These are phyloP conservation scores for Clonostachys chloroleuca DNA, from an alignment of 2,329 filamentous ascomycete species.

Conservation along the genomic window DNA sequence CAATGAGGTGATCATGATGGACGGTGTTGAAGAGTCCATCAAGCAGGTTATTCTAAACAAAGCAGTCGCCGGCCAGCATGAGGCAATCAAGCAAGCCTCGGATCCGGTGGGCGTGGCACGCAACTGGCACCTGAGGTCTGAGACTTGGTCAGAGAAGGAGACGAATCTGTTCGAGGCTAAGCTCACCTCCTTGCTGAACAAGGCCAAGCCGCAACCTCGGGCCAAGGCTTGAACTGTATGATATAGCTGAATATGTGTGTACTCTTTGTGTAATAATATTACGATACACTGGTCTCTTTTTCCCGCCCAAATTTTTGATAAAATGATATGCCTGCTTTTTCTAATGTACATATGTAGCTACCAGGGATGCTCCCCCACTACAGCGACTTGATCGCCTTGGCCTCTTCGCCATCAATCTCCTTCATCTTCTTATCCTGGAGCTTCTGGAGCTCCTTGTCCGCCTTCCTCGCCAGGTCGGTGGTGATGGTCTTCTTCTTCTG, in stretches of 20 bases:
- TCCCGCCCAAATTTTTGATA: neutral
- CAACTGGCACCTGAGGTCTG: slow-evolving; percentile 28
- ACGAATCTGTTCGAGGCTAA: slow-evolving; percentile 32
- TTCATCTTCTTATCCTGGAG: slow-evolving; percentile 49
- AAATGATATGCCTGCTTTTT: neutral
- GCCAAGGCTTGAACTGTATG: slow-evolving; percentile 1
- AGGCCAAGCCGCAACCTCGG: slow-evolving; percentile 11
- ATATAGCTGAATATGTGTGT: slow-evolving; percentile 1
- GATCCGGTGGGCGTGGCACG: slow-evolving; percentile 25
- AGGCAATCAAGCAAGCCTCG: slow-evolving; percentile 19
- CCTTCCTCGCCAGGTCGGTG: slow-evolving; percentile 42
- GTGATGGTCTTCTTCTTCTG: slow-evolving; percentile 34
- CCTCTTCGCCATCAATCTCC: slow-evolving; percentile 44
- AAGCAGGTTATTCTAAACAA: slow-evolving; percentile 21
- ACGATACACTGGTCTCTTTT: neutral
- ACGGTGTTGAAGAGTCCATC: slow-evolving; percentile 22
- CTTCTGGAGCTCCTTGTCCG: slow-evolving; percentile 42
- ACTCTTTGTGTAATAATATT: slow-evolving; percentile 6
- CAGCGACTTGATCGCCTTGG: slow-evolving; percentile 37
- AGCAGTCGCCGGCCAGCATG: slow-evolving; percentile 28
- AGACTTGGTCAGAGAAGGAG: slow-evolving; percentile 25
- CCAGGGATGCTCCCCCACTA: slow-evolving; percentile 12
- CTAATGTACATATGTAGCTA: neutral
- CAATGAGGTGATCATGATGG: slow-evolving; percentile 17
- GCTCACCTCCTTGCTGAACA: slow-evolving; percentile 21